Evolutionary conservation across 2,329 filamentous ascomycete genomes (phyloP), one percentile per base, ranked within the genome.

Genomic region (Colletotrichum trifolii): DNA sequence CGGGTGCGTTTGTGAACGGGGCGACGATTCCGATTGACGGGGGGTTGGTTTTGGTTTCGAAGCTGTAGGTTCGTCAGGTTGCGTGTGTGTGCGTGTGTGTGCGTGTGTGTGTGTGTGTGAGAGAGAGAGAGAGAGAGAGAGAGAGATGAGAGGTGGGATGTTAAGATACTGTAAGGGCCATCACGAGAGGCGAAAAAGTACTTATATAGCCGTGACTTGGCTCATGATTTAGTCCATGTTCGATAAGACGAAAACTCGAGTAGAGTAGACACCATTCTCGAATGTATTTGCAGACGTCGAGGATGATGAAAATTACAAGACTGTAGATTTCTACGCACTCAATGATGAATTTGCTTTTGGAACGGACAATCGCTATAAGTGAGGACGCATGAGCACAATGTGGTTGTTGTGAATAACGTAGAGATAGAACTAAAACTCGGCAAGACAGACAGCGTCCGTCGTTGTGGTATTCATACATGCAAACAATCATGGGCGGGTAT

Each of bases 1-100:
- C 91, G 1, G 91, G 91, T 4, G 80, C 85, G 2, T 91, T 84
- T 73, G 82, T 90, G 40, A 91, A 90, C 68, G 89, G 89, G 4
- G 87, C 88, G 13, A 87, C 85, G 3, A 86, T 91, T 67, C 78
- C 85, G 9, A 73, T 91, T 45, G 89, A 91, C 73, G 88, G 88
- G 2, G 87, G 87, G 2, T 75, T 79, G 25, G 76, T 81, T 36
- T 72, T 84, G 59, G 72, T 78, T 48, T 74, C 79, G 15, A 85
- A 83, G 72, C 73, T 86, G 68, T 86, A 49, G 33, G 39, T 39
- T 25, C 17, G 2, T 25, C 1, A 2, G 5, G 34, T 17, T 17
- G 34, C 8, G 15, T 3, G 2, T 7, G 1, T 4, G 2, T 5
- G n/a, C n/a, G n/a, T n/a, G n/a, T n/a, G n/a, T n/a, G n/a, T n/a